phyloP scores from a whole-genome alignment of 2,329 filamentous ascomycete species.

The Aspergillus latus region DNA sequence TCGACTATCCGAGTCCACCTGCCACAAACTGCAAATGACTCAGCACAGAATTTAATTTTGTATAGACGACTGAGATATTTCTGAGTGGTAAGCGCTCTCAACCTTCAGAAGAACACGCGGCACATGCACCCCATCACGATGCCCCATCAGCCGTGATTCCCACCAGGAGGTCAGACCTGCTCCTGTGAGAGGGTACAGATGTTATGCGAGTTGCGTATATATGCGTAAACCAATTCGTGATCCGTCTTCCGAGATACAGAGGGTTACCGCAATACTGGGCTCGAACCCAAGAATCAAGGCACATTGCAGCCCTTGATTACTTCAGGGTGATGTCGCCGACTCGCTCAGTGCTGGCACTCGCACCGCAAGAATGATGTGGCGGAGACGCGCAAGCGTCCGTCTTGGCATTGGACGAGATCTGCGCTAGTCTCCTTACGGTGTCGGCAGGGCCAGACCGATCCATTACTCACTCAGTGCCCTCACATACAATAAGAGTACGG shows the following conservation, averaged over 20 bases:
- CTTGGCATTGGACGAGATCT: conserved; percentile 36
- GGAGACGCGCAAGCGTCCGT: conserved; percentile 43
- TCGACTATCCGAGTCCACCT: too few relatives aligned
- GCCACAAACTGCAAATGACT: neutral
- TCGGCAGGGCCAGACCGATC: conserved; percentile 3
- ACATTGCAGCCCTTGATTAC: neutral
- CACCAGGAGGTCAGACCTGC: conserved; percentile 10
- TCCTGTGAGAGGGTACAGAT: neutral
- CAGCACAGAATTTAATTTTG: neutral
- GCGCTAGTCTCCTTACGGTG: conserved; percentile 26
- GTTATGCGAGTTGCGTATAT: neutral
- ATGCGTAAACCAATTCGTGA: neutral
- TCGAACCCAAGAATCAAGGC: neutral
- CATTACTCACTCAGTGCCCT: neutral
- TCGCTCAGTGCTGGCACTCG: neutral
- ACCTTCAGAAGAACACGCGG: conserved; percentile 16
- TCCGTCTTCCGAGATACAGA: neutral
- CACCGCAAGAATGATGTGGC: conserved; percentile 21
- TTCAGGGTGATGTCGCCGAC: neutral
- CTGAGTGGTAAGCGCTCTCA: neutral
- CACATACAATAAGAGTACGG: too few relatives aligned
- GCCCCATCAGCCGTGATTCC: conserved; percentile 14
- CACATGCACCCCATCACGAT: conserved; percentile 11
- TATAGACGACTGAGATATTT: neutral
- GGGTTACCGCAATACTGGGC: neutral